Evolutionary conservation across 148 eudicot species (phyloP), one percentile per base, ranked within the genome.

Genomic region (Cornus suecica): DNA sequence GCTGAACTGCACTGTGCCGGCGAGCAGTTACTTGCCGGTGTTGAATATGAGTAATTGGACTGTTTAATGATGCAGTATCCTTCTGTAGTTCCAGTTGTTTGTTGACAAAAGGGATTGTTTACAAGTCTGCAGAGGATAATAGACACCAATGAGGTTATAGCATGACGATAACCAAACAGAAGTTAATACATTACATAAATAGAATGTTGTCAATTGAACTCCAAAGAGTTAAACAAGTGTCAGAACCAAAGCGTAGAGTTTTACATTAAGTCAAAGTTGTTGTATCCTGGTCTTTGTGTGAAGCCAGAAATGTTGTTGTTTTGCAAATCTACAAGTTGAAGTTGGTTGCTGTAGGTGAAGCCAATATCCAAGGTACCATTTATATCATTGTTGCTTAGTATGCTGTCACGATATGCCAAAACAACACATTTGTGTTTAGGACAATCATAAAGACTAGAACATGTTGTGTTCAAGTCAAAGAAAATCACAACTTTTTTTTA

Each of bases 21-120:
- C 66, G 9, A 65, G 79, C 98, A 94, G 54, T 72, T 80, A 25
- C 52, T 72, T 45, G 80, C 5, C 51, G 84, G 89, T 52, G 91
- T 87, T 70, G 88, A 65, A 76, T 88, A 85, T 23, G 87, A 65
- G 23, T 85, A 6, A 54, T 48, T 29, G 61, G 86, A 24, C 77
- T 69, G 75, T 15, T 42, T 69, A 42, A 31, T 51, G 52, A 4
- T 74, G 70, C 98, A 94, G 77, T 83, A 88, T 24, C 65, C 23
- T 22, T 14, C 29, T 51, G 68, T 28, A 24, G 68, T 23, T 22
- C 15, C 29, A 41, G 68, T 27, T 63, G 65, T 26, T 32, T 23
- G 66, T 10, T 48, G 18, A 75, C 98, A 94, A 64, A 79, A 63
- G 16, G 91, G 92, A 77, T 91, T 94, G 20, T 56, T 84, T 4